Evolutionary conservation across 805 yeast genomes (phyloP).

Genomic region (Brettanomyces custersianus): DNA sequence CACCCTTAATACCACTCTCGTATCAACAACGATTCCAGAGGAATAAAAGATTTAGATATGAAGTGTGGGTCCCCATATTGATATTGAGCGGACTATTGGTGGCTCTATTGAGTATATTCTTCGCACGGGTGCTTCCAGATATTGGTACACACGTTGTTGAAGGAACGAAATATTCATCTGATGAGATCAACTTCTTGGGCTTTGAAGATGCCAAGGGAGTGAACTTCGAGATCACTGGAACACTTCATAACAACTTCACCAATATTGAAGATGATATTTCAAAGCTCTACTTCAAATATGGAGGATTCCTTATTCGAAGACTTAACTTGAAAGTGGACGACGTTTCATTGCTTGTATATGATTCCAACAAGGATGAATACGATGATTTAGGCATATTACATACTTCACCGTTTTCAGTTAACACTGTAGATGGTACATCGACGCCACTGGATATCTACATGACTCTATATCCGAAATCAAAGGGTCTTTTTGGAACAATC

Average conservation of each 20-base stretch:
- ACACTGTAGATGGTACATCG: conserved; percentile 18
- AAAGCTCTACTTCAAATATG: conserved; percentile 21
- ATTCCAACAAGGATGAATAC: conserved; percentile 14
- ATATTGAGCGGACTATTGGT: conserved; percentile 9
- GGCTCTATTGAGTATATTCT: conserved; percentile 7
- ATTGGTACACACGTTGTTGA: conserved; percentile 24
- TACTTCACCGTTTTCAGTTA: conserved; percentile 26
- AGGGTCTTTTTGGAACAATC: conserved; percentile 24
- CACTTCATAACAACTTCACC: conserved; percentile 23
- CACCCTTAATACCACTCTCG: too few species aligned
- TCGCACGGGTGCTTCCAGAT: conserved; percentile 16
- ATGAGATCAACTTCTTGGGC: conserved; percentile 23
- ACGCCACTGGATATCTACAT: conserved; percentile 22
- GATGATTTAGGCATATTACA: conserved; percentile 22
- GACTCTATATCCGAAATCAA: conserved; percentile 25
- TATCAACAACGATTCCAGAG: too few species aligned
- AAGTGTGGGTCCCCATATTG: conserved; percentile 19
- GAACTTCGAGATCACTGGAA: conserved; percentile 24
- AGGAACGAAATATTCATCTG: conserved; percentile 24
- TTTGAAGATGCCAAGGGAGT: conserved; percentile 25
- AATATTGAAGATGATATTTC: conserved; percentile 21
- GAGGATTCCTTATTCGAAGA: conserved; percentile 22
- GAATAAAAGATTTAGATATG: conserved; percentile 14
- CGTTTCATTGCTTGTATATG: conserved; percentile 21
- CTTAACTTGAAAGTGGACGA: conserved; percentile 23